Conservation (phyloP, 169 alveolate species). For the Eimeria brunetti region DNA sequence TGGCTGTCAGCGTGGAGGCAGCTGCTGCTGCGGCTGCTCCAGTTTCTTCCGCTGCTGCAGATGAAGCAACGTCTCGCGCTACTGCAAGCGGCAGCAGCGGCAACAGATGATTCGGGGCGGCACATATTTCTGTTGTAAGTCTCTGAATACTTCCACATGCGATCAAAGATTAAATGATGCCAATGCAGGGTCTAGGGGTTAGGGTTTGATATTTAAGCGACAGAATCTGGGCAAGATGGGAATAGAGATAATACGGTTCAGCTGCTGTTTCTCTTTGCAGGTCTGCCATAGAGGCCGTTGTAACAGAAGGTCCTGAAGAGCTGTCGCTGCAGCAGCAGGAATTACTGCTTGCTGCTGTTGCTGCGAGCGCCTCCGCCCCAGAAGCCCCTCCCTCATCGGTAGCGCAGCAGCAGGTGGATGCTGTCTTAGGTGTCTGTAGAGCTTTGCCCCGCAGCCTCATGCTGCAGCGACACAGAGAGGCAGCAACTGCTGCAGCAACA, state of each 20-base stretch:
- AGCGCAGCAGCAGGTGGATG: background rate
- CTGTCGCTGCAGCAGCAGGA: slow-evolving; percentile 49
- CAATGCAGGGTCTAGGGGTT: background rate
- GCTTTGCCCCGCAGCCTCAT: slow-evolving; percentile 14
- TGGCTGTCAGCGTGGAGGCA: slow-evolving; percentile 47
- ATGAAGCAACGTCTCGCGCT: slow-evolving; percentile 37
- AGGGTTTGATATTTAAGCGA: background rate
- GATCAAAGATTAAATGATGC: background rate
- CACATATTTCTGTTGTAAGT: background rate
- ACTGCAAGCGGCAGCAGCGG: slow-evolving; percentile 44
- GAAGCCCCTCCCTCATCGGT: background rate
- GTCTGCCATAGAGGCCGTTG: background rate
- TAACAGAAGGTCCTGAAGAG: background rate
- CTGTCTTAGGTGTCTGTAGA: slow-evolving; percentile 21
- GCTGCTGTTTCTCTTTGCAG: background rate
- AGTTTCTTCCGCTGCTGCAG: slow-evolving; percentile 8
- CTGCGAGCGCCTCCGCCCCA: background rate
- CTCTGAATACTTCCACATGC: background rate
- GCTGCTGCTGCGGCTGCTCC: background rate
- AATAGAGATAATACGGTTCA: background rate
- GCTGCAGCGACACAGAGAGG: slow-evolving; percentile 50
- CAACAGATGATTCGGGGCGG: background rate
- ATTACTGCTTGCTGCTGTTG: slow-evolving; percentile 26
- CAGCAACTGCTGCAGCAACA: background rate
- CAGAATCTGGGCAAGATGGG: background rate